Conservation (phyloP, 1,284 basidiomycete species). For the Sanghuangporus weigelae region DNA sequence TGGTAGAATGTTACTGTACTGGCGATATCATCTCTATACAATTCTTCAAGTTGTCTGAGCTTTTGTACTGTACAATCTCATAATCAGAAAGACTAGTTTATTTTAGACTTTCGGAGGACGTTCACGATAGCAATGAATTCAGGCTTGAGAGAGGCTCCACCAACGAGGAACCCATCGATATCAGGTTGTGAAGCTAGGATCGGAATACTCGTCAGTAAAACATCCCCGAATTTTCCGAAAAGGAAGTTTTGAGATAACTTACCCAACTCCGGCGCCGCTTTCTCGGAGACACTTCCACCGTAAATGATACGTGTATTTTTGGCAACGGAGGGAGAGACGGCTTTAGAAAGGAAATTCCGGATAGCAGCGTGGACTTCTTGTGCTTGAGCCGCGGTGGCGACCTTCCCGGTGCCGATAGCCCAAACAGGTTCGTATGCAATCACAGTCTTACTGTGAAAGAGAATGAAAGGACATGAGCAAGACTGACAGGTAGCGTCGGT, state of each 20-base stretch:
- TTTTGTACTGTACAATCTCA: background rate
- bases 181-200: conserved; percentile 66
- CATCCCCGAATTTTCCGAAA: conserved; percentile 2
- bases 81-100: background rate
- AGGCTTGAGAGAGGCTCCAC: conserved; percentile 96
- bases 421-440: conserved; percentile 97
- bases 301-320: conserved; percentile 86
- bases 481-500: background rate
- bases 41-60: background rate
- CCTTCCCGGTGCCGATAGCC: conserved; percentile 98
- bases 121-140: conserved; percentile 95
- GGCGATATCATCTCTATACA: background rate
- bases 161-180: conserved; percentile 99
- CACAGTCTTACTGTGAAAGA: conserved; percentile 69
- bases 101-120: conserved; percentile 32
- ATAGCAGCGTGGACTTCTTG: conserved; percentile 90
- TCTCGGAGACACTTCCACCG: conserved; percentile 88
- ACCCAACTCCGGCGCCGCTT: conserved; percentile 87
- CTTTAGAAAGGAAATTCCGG: conserved; percentile 68
- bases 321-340: conserved; percentile 70
- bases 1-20: background rate
- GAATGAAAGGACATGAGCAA: background rate
- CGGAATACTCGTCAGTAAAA: background rate
- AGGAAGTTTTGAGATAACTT: conserved; percentile 25
- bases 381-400: conserved; percentile 87